Percentiles rank a stretch among this genome's conserved stretches.
Evolutionary conservation across 176 grass and related monocot genomes (phyloP).

Genomic region (Avena atlantica): DNA sequence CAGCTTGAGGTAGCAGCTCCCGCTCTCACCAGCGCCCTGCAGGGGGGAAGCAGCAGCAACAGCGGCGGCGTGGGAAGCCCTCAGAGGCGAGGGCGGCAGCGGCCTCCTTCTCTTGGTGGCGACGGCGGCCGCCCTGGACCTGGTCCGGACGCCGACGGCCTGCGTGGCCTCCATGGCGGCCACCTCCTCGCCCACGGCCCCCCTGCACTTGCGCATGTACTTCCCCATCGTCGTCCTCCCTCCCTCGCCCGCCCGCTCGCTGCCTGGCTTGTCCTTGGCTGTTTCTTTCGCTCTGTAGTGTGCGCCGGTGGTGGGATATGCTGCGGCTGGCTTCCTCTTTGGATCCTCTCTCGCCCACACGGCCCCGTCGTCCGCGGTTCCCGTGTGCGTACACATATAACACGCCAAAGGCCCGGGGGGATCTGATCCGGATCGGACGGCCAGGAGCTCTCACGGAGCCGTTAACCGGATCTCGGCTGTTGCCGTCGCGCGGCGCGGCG

Average conservation of each 20-base stretch:
- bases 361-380: conserved; percentile 2
- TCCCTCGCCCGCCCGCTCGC: neutral
- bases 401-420: conserved; percentile 23
- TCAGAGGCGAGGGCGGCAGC: neutral
- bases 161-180: conserved; percentile 73
- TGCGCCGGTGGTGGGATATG: conserved; percentile 18
- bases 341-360: conserved; percentile 32
- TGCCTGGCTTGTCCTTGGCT: conserved; percentile 4
- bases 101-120: conserved; percentile 46
- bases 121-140: conserved; percentile 44
- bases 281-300: conserved; percentile 14
- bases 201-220: conserved; percentile 80
- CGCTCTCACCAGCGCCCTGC: neutral
- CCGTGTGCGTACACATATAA: conserved; percentile 48
- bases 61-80: neutral
- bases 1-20: conserved; percentile 66
- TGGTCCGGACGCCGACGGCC: conserved; percentile 68
- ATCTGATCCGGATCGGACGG: conserved; percentile 49
- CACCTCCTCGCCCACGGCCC: conserved; percentile 48
- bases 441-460: conserved; percentile 35
- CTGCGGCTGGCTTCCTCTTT: neutral
- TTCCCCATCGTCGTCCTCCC: conserved; percentile 58
- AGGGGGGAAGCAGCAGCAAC: neutral
- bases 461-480: conserved; percentile 46
- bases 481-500: neutral